Evolutionary conservation across 23 red algal species (phyloP).

Genomic region (Gracilaria caudata): DNA sequence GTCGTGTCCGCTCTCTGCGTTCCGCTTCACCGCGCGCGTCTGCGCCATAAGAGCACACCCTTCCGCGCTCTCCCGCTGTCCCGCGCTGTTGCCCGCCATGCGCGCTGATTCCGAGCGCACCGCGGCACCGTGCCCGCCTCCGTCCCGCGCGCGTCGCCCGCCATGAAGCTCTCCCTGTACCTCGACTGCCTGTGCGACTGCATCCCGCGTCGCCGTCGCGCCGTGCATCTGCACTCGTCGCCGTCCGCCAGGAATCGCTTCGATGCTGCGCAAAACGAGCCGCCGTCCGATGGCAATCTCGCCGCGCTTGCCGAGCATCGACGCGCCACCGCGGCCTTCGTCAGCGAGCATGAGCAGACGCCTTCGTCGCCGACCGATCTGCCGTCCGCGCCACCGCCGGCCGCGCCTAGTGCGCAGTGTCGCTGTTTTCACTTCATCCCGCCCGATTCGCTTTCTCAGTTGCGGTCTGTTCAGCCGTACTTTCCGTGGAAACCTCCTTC

Average conservation of each 20-base stretch:
- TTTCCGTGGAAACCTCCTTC: constrained; percentile 3
- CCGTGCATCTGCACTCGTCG: background rate
- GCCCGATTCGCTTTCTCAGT: background rate
- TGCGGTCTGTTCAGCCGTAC: background rate
- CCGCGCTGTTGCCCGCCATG: no score
- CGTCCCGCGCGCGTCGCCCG: background rate
- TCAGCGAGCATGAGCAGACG: background rate
- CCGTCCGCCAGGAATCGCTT: background rate
- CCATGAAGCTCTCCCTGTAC: constrained; percentile 2
- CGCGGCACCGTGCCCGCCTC: background rate
- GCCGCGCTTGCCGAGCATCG: background rate
- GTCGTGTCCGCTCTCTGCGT: no score
- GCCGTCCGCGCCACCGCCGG: background rate
- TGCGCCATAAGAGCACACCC: no score
- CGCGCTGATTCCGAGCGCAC: no score
- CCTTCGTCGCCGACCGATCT: background rate
- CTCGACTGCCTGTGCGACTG: constrained; percentile 3
- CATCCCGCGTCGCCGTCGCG: background rate
- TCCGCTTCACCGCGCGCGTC: no score
- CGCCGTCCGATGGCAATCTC: background rate
- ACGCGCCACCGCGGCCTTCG: background rate
- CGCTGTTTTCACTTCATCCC: constrained; percentile 9
- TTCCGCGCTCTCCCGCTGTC: no score
- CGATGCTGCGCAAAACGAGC: background rate
- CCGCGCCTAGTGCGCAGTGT: background rate